Percentiles rank a stretch among this genome's conserved stretches.
Evolutionary conservation across 2,329 filamentous ascomycete genomes (phyloP).

Genomic region (Claviceps lovelessii): DNA sequence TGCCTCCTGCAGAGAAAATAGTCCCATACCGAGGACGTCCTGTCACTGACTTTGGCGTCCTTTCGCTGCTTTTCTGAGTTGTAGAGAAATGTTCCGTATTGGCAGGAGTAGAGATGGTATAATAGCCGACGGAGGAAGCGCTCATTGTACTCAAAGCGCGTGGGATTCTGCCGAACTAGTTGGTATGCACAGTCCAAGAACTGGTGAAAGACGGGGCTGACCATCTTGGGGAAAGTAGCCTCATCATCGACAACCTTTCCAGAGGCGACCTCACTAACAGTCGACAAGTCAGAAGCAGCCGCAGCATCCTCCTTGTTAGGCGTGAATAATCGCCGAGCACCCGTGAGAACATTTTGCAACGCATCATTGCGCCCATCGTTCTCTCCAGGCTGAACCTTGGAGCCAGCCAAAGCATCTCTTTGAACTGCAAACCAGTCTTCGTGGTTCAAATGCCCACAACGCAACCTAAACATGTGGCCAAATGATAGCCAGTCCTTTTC

Average conservation of each 20-base stretch:
- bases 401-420: constrained; percentile 59
- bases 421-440: constrained; percentile 91
- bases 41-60: constrained; percentile 52
- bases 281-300: constrained; percentile 38
- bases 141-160: constrained; percentile 91
- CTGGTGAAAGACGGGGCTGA: constrained; percentile 93
- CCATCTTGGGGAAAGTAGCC: constrained; percentile 72
- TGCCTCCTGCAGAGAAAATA: constrained; percentile 73
- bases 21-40: constrained; percentile 83
- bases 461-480: constrained; percentile 90
- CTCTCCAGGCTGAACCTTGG: constrained; percentile 46
- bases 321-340: constrained; percentile 81
- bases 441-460: constrained; percentile 74
- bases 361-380: constrained; percentile 54
- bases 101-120: constrained; percentile 89
- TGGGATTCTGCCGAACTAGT: constrained; percentile 69
- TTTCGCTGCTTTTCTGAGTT: constrained; percentile 84
- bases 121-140: constrained; percentile 76
- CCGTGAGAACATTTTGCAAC: constrained; percentile 74
- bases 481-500: constrained; percentile 98
- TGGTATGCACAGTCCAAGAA: constrained; percentile 93
- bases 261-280: constrained; percentile 24
- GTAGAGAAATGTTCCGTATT: constrained; percentile 92
- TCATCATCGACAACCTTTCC: constrained; percentile 37
- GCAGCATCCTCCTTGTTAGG: constrained; percentile 43